Conservation (phyloP, 139 green algal genomes). For the Micractinium sp. region DNA sequence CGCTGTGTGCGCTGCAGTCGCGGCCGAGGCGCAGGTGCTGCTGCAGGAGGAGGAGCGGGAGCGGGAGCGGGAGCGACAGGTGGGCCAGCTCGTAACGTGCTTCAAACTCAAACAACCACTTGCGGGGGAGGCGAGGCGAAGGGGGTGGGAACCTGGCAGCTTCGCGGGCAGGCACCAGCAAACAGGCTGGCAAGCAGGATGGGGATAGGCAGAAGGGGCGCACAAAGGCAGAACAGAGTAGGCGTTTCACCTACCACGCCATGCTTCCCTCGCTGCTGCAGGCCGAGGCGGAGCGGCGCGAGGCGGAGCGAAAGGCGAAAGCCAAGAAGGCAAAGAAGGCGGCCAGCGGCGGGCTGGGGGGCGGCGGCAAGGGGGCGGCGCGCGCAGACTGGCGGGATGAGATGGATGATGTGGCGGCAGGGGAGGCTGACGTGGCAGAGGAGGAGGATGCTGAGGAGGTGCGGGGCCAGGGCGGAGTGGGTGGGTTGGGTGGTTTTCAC, state of each 20-base stretch:
- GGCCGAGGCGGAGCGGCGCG: neutral
- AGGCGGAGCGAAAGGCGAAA: conserved; percentile 7
- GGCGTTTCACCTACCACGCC: too few relatives aligned
- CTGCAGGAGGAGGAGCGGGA: conserved; percentile 1
- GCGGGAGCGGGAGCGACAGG: neutral
- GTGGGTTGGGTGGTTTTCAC: too few relatives aligned
- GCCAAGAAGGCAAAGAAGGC: neutral
- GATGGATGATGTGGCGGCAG: neutral
- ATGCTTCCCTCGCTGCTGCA: too few relatives aligned
- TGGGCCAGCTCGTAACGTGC: neutral
- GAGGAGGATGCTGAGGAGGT: neutral
- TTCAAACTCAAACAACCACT: neutral
- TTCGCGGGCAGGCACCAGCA: neutral
- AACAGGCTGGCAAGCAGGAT: neutral
- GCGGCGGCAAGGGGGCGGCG: neutral
- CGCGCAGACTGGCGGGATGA: neutral
- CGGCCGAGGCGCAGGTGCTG: neutral
- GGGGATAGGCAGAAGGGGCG: too few relatives aligned
- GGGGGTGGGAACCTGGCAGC: too few relatives aligned
- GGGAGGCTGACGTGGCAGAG: neutral
- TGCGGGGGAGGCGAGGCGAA: too few relatives aligned
- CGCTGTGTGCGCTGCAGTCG: neutral
- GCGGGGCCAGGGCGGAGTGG: neutral
- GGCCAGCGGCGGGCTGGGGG: neutral
- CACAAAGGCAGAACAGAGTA: too few relatives aligned